Evolutionary conservation across 805 yeast species (phyloP).

Genomic region (Zygosaccharomyces gambellarensis): DNA sequence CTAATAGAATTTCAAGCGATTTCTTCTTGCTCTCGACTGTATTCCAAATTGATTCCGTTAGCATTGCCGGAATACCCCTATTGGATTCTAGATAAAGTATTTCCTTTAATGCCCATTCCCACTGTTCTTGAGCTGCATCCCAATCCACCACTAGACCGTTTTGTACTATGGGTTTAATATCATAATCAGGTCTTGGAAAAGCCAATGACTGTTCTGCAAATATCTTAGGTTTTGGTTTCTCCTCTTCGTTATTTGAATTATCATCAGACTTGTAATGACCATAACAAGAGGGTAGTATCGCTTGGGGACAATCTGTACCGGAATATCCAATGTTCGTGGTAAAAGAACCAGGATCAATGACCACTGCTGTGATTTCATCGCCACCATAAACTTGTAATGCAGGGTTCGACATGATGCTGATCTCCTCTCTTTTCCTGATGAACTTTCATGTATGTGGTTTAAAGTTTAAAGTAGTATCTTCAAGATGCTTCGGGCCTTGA

Average conservation of each 20-base stretch:
- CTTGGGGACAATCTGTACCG: constrained; percentile 83
- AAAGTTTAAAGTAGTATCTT: neutral
- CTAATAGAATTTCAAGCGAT: constrained; percentile 68
- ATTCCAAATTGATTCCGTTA: constrained; percentile 89
- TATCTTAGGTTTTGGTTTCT: constrained; percentile 22
- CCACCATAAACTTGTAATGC: constrained; percentile 53
- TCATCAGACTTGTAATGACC: constrained; percentile 32
- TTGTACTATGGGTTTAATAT: constrained; percentile 52
- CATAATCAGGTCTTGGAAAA: constrained; percentile 48
- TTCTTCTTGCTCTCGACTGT: constrained; percentile 58
- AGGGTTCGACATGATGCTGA: constrained; percentile 30
- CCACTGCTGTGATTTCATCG: constrained; percentile 85
- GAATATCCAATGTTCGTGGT: constrained; percentile 85
- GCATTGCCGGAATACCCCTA: constrained; percentile 51
- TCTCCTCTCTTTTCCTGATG: neutral
- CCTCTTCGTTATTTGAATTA: constrained; percentile 15
- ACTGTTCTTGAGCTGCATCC: constrained; percentile 79
- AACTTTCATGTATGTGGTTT: neutral
- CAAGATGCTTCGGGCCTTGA: neutral
- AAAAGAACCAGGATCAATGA: constrained; percentile 85
- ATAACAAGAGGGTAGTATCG: constrained; percentile 67
- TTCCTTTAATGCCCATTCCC: constrained; percentile 53
- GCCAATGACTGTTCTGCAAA: constrained; percentile 42
- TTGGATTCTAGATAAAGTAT: constrained; percentile 44
- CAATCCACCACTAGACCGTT: constrained; percentile 71